Base-by-base conservation (phyloP, 495 filamentous ascomycete species). In the Rostrohypoxylon terebratum region DNA sequence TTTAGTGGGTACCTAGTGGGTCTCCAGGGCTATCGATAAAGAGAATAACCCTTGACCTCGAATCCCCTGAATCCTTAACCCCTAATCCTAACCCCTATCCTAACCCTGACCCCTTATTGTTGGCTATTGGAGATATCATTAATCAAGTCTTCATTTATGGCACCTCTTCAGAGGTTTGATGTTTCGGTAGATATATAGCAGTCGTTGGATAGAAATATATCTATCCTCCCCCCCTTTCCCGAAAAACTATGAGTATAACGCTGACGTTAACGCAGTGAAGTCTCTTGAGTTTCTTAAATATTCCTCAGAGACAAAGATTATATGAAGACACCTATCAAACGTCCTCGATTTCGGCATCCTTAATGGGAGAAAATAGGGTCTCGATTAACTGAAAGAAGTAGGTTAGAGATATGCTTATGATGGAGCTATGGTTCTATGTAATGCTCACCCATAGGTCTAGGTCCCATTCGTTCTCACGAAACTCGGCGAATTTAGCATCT, bases 1-100 rank as follows among this genome's bases (percentile, higher is more conserved):
- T n/a, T n/a, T n/a, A n/a, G n/a, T n/a, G n/a, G n/a, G n/a, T n/a
- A n/a, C n/a, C n/a, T n/a, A n/a, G n/a, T n/a, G n/a, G n/a, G n/a
- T n/a, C n/a, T n/a, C n/a, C n/a, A n/a, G n/a, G 51, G 11, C n/a
- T 55, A 36, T 55, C 51, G 51, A 55, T 55, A 55, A 55, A 28
- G 7, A 5, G 9, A 11, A 10, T 51, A 28, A 3, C 20, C 47
- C n/a, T n/a, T n/a, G n/a, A 28, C 28, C 28, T 5, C 23, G 38
- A 42, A n/a, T n/a, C 38, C 38, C 47, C 21, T 50, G 25, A 28
- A 28, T 23, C 23, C 50, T 25, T 54, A 31, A 54, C 23, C 50
- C 23, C 50, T 54, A n/a, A 33, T 31, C 18, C 28, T 28, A 28
- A 28, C 50, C 23, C 50, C 33, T n/a, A 33, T 31, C 18, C 28